Evolutionary conservation across 129 eudicot species (phyloP).

Genomic region (Lactuca saligna): DNA sequence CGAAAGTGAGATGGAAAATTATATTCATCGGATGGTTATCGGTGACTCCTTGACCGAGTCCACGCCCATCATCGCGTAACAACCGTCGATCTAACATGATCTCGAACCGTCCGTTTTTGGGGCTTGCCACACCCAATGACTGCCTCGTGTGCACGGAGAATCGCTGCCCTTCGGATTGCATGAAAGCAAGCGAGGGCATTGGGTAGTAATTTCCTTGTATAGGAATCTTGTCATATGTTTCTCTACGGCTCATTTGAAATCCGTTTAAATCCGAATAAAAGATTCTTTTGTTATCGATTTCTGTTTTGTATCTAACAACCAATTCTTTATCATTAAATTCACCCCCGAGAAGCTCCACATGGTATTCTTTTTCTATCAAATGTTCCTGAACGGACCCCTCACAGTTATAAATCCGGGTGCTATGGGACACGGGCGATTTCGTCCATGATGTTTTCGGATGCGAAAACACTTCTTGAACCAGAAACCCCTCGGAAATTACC

Average conservation of each 20-base stretch:
- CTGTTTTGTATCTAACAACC: conserved; percentile 85
- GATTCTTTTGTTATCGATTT: conserved; percentile 61
- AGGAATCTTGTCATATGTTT: conserved; percentile 93
- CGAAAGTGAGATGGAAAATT: conserved; percentile 68
- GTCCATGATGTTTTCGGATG: conserved; percentile 77
- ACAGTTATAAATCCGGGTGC: conserved; percentile 68
- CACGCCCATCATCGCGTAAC: conserved; percentile 89
- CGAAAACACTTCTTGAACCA: conserved; percentile 84
- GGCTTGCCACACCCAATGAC: conserved; percentile 91
- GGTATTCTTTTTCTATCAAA: conserved; percentile 88
- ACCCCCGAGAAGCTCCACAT: conserved; percentile 84
- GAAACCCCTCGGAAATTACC: conserved; percentile 69
- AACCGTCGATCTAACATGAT: conserved; percentile 93
- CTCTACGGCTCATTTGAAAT: conserved; percentile 95
- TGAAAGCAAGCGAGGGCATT: conserved; percentile 92
- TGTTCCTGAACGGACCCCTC: conserved; percentile 70
- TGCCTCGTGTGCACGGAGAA: conserved; percentile 88
- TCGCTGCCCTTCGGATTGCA: conserved; percentile 72
- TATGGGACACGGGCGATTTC: conserved; percentile 70
- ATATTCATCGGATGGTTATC: conserved; percentile 89
- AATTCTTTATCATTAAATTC: conserved; percentile 77
- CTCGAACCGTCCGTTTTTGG: conserved; percentile 82
- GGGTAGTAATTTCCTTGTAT: conserved; percentile 97
- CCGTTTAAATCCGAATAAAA: conserved; percentile 93
- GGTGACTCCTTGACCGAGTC: conserved; percentile 96